Evolutionary conservation across 202 grass and related monocot genomes (phyloP).

Genomic region (Setaria viridis): DNA sequence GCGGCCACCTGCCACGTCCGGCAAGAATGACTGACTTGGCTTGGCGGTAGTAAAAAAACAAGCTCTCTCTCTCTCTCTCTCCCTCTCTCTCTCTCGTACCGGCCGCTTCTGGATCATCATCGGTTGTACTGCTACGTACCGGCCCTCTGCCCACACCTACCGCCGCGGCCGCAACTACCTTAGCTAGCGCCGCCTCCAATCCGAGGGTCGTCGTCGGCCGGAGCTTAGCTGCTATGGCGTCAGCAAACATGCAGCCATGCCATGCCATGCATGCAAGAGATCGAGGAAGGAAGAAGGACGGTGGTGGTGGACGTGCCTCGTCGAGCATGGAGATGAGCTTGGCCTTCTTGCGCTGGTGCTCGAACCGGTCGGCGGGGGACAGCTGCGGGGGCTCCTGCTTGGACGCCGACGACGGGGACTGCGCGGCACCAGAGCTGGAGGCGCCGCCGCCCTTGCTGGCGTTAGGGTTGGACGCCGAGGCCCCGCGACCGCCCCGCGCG

Average conservation of each 20-base stretch:
- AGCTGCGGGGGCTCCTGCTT: constrained; percentile 65
- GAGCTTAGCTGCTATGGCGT: constrained; percentile 4
- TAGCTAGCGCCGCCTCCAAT: background rate
- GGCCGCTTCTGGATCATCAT: constrained; percentile 18
- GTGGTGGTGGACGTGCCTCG: constrained; percentile 72
- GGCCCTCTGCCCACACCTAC: constrained; percentile 44
- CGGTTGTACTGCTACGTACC: constrained; percentile 19
- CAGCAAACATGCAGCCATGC: constrained; percentile 29
- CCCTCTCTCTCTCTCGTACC: background rate
- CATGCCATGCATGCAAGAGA: constrained; percentile 18
- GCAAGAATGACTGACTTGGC: constrained; percentile 5
- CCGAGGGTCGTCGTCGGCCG: background rate
- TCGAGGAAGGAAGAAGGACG: background rate
- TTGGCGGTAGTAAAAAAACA: constrained; percentile 41
- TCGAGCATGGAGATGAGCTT: constrained; percentile 99
- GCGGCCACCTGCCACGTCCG: constrained; percentile 48
- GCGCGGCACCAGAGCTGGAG: constrained; percentile 66
- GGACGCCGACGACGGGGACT: constrained; percentile 66
- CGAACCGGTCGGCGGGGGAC: constrained; percentile 91
- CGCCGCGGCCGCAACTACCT: constrained; percentile 36
- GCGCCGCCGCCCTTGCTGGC: constrained; percentile 46
- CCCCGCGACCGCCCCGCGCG: constrained; percentile 39
- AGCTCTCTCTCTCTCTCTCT: background rate
- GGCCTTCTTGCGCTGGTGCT: constrained; percentile 96
- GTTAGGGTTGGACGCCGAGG: constrained; percentile 64